Evolutionary conservation across 306 rosid genomes (phyloP).

Genomic region (Rubus idaeus): DNA sequence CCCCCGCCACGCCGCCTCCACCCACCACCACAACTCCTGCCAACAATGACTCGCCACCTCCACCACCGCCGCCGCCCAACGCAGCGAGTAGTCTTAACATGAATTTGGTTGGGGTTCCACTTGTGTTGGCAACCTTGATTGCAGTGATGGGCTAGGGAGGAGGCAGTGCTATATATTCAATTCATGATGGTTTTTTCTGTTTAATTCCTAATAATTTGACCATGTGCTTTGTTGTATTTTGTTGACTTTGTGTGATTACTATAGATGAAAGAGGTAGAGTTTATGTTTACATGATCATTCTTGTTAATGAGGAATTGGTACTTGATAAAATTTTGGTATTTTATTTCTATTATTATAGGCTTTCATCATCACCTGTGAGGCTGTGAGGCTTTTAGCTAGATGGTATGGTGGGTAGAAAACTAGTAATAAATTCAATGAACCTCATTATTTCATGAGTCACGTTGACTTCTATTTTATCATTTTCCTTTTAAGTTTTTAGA

Average conservation of each 20-base stretch:
- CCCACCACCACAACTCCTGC: slow-evolving; percentile 27
- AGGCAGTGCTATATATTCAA: slow-evolving; percentile 52
- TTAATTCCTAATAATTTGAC: slow-evolving; percentile 9
- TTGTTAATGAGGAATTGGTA: background rate
- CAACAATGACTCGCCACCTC: background rate
- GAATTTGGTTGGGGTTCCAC: slow-evolving; percentile 35
- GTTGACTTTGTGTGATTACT: slow-evolving; percentile 11
- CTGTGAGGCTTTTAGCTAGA: background rate
- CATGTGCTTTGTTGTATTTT: slow-evolving; percentile 18
- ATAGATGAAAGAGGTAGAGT: slow-evolving; percentile 7
- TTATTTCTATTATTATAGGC: background rate
- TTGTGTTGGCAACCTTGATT: slow-evolving; percentile 33
- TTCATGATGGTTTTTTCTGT: background rate
- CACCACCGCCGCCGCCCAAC: slow-evolving; percentile 35
- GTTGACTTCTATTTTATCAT: too few species aligned
- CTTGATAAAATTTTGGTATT: background rate
- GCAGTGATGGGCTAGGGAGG: slow-evolving; percentile 58
- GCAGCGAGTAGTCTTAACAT: slow-evolving; percentile 26
- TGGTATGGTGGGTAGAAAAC: too few species aligned
- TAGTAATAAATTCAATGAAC: too few species aligned
- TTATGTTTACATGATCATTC: background rate
- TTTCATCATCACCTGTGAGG: background rate
- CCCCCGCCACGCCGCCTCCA: slow-evolving; percentile 26
- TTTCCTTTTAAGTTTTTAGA: too few species aligned
- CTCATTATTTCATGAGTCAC: too few species aligned